phyloP scores from a whole-genome alignment of 2,329 filamentous ascomycete species.

The Neonectria punicea region DNA sequence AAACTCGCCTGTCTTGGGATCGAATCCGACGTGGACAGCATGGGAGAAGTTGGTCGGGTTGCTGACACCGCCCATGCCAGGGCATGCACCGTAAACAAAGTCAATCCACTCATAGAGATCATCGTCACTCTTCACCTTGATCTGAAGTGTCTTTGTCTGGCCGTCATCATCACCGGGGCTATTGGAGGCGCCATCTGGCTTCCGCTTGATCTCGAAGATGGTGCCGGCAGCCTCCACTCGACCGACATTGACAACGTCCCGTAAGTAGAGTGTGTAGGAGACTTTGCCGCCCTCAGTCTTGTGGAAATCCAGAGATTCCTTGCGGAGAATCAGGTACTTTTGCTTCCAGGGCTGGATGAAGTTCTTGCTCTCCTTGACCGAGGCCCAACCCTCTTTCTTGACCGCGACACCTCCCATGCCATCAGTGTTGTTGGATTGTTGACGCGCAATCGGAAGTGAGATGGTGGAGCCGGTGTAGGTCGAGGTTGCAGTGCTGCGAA shows the following conservation, averaged over 20 bases:
- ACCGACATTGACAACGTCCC: slow-evolving; percentile 89
- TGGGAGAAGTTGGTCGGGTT: slow-evolving; percentile 99
- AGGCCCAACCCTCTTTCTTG: slow-evolving; percentile 84
- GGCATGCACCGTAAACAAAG: slow-evolving; percentile 95
- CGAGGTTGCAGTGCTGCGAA: slow-evolving; percentile 71
- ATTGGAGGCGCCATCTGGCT: slow-evolving; percentile 72
- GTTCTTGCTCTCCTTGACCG: slow-evolving; percentile 90
- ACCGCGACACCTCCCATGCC: slow-evolving; percentile 76
- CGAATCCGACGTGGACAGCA: slow-evolving; percentile 96
- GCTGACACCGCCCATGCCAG: slow-evolving; percentile 97
- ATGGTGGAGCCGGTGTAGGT: slow-evolving; percentile 64
- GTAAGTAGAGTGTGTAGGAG: slow-evolving; percentile 84
- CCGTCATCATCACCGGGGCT: slow-evolving; percentile 84
- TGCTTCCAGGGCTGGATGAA: slow-evolving; percentile 89
- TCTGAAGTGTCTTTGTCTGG: slow-evolving; percentile 84
- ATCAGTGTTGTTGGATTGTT: slow-evolving; percentile 69
- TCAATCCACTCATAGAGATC: slow-evolving; percentile 99
- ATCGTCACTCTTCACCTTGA: slow-evolving; percentile 94
- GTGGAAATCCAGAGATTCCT: slow-evolving; percentile 93
- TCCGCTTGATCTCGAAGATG: slow-evolving; percentile 92
- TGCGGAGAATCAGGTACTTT: slow-evolving; percentile 90
- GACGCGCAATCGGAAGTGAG: slow-evolving; percentile 73
- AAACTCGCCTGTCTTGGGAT: slow-evolving; percentile 94
- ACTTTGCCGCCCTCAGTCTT: slow-evolving; percentile 91
- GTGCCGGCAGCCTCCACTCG: slow-evolving; percentile 91